Percentiles rank a stretch among this genome's conserved stretches.
Conservation (phyloP, 2,329 filamentous ascomycete species). For the Tolypocladium paradoxum region DNA sequence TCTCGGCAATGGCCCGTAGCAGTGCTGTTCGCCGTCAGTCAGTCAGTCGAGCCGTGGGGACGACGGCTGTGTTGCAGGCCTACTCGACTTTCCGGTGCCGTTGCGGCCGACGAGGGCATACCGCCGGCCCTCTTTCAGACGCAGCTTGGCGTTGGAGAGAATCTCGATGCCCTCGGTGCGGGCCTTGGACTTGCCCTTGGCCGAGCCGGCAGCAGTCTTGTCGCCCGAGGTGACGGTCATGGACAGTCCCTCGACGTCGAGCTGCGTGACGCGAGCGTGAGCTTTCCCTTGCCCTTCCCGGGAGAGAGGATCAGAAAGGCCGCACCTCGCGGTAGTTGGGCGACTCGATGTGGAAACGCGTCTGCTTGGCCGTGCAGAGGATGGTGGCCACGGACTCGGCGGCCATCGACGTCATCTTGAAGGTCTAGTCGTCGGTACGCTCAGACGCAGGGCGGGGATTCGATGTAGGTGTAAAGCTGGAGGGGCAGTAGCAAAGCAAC, state of each 20-base stretch:
- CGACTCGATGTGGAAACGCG: conserved; percentile 50
- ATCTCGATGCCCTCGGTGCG: conserved; percentile 50
- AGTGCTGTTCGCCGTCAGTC: conserved; percentile 39
- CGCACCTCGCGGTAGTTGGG: conserved; percentile 46
- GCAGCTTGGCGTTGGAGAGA: conserved; percentile 56
- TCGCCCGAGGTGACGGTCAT: conserved; percentile 49
- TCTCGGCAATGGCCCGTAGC: conserved; percentile 64
- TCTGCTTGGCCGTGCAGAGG: conserved; percentile 55
- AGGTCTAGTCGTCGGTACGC: background rate
- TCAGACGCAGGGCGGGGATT: background rate
- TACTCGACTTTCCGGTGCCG: conserved; percentile 74
- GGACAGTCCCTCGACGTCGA: conserved; percentile 63
- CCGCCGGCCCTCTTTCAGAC: conserved; percentile 59
- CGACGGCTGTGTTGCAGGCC: conserved; percentile 10
- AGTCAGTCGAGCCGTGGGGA: background rate
- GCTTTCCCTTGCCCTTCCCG: background rate
- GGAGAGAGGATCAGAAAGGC: background rate
- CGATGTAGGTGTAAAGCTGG: background rate
- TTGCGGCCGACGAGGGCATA: conserved; percentile 76
- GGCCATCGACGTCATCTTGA: conserved; percentile 34
- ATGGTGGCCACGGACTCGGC: conserved; percentile 42
- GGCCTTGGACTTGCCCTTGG: conserved; percentile 39
- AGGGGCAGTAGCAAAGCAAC: background rate
- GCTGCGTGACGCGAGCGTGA: conserved; percentile 23
- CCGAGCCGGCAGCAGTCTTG: conserved; percentile 20